Conservation (phyloP, 169 alveolate species). For the Cryptosporidium felis region DNA sequence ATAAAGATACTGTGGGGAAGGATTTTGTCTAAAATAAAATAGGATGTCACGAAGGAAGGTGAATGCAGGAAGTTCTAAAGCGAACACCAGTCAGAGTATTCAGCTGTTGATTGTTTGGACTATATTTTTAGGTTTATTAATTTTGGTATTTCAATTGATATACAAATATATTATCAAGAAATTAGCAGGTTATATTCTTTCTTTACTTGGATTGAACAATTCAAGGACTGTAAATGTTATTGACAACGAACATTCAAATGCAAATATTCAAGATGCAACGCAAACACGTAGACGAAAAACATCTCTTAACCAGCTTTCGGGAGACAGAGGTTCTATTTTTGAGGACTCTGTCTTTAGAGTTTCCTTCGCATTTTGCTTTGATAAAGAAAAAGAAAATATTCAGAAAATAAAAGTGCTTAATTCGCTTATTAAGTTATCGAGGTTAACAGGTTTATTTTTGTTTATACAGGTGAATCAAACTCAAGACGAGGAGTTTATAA, state of each 20-base stretch:
- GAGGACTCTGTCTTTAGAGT: not conserved
- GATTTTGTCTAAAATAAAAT: not conserved
- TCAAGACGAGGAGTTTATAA: conserved; percentile 11
- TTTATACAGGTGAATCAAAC: conserved; percentile 37
- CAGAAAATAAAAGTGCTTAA: not conserved
- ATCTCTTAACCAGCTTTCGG: no score
- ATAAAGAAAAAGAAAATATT: not conserved
- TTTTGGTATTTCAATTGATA: conserved; percentile 9
- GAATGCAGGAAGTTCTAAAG: not conserved
- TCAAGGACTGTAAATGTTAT: not conserved
- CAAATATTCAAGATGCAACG: not conserved
- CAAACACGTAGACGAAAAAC: no score
- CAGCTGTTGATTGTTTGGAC: conserved; percentile 46
- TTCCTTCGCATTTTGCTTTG: conserved; percentile 33
- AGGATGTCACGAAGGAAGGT: not conserved
- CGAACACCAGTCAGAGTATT: conserved; percentile 6
- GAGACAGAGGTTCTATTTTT: no score
- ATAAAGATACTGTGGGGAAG: not conserved
- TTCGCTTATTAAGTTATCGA: not conserved
- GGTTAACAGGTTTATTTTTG: conserved; percentile 10
- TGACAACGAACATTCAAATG: not conserved
- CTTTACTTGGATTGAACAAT: not conserved
- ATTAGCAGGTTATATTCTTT: not conserved
- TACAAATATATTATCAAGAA: conserved; percentile 30
- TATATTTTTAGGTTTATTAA: conserved; percentile 25